A percentile compares a stretch with the other conserved stretches of the same genome.
Conservation (phyloP, 169 alveolate species). For the Blepharisma undulans region DNA sequence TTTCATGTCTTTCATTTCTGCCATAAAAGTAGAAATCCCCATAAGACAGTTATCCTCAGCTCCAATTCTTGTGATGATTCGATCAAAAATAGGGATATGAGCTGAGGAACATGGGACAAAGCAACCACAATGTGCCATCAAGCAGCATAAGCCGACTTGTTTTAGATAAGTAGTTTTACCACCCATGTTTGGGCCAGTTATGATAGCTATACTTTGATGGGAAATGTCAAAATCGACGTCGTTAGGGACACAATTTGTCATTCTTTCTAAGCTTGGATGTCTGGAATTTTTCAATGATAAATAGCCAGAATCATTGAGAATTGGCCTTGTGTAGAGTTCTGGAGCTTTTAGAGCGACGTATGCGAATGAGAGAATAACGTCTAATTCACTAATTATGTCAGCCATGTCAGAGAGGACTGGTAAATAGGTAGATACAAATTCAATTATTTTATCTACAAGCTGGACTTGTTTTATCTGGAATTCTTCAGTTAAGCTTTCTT, state of each 20-base stretch:
- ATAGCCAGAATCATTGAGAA: constrained; percentile 54
- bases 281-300: constrained; percentile 62
- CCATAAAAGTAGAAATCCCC: constrained; percentile 96
- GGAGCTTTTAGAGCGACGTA: constrained; percentile 86
- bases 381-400: constrained; percentile 88
- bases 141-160: constrained; percentile 87
- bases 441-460: constrained; percentile 66
- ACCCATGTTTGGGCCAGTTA: constrained; percentile 99
- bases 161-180: constrained; percentile 96
- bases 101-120: constrained; percentile 93
- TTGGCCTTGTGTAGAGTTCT: constrained; percentile 89
- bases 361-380: constrained; percentile 94
- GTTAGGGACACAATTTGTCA: constrained; percentile 82
- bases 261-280: constrained; percentile 80
- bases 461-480: constrained; percentile 55
- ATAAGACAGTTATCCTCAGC: constrained; percentile 94
- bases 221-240: constrained; percentile 81
- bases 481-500: constrained; percentile 45
- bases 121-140: constrained; percentile 94
- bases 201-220: constrained; percentile 86
- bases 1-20: constrained; percentile 97
- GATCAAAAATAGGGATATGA: constrained; percentile 90
- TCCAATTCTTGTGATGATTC: constrained; percentile 95
- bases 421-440: constrained; percentile 67
- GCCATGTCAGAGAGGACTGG: constrained; percentile 50